Base-by-base conservation (phyloP, 805 yeast species). In the Wickerhamiella allomyrinae region DNA sequence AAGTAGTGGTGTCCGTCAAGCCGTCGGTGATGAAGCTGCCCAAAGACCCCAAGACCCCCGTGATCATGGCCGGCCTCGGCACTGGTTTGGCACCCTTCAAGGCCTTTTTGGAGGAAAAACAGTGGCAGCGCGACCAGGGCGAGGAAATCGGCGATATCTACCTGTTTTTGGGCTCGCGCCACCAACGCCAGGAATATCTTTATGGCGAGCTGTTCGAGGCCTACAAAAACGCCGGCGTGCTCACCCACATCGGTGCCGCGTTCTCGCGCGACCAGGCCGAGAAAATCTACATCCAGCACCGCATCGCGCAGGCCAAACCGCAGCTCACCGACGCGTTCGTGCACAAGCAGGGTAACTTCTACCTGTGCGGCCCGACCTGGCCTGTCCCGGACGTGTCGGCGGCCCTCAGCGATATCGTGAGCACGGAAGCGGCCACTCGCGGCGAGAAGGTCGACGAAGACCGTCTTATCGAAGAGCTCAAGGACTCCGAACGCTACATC, bases 121-220 rank as follows among this genome's bases (percentile, higher is more conserved):
- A 79, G 57, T 86, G 89, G 85, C 97, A 89, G 68, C 69, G 78
- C 57, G 73, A 79, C 53, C 94, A 86, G 60, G 97, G 97, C 40
- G 60, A 71, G 59, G 82, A 79, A 52, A 83, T 89, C 59, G 97
- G 97, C 40, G 89, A 81, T 42, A 75, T 87, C 43, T 87, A 73
- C 68, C 67, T 89, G 55, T 89, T 74, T 67, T 65, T 89, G 63
- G 97, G 97, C 51, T 83, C 96, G 37, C 81, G 97, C 67, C 96
- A 89, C 66, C 82, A 79, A 67, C 79, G 82, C 61, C 94, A 89
- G 65, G 97, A 89, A 66, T 89, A 89, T 57, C 71, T 89, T 57
- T 86, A 89, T 57, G 97, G 97, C 59, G 97, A 89, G 65, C 69
- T 86, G 51, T 89, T 95, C 94, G 97, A 89, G 67, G 95, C 95